A percentile compares a stretch with the other conserved stretches of the same genome.
Evolutionary conservation across 2,329 filamentous ascomycete species (phyloP).

Genomic region (Scopulariopsis brevicaulis): DNA sequence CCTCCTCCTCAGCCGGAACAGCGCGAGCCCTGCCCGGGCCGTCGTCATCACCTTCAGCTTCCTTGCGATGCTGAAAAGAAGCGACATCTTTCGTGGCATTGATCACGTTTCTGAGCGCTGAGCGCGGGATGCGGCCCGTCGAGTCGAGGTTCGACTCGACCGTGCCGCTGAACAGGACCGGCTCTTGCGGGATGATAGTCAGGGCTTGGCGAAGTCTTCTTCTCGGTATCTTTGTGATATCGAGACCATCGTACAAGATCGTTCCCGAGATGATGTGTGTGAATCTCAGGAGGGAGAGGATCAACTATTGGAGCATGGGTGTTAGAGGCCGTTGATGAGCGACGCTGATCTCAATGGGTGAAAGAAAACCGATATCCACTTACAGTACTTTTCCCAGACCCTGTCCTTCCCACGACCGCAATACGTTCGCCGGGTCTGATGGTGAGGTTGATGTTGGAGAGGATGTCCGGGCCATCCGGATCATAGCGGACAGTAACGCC

Average conservation of each 20-base stretch:
- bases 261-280: constrained; percentile 27
- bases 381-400: constrained; percentile 66
- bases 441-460: constrained; percentile 27
- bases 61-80: constrained; percentile 21
- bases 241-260: constrained; percentile 32
- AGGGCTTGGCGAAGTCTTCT: constrained; percentile 30
- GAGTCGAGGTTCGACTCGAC: constrained; percentile 44
- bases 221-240: constrained; percentile 29
- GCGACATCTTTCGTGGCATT: constrained; percentile 37
- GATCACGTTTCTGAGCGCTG: constrained; percentile 45
- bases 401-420: constrained; percentile 62
- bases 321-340: not conserved
- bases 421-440: constrained; percentile 53
- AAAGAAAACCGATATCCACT: constrained; percentile 8
- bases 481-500: constrained; percentile 25
- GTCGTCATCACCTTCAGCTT: constrained; percentile 3
- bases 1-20: not conserved
- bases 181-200: constrained; percentile 37
- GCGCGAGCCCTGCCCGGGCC: constrained; percentile 13
- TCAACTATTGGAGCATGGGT: constrained; percentile 12
- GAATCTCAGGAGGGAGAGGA: constrained; percentile 33
- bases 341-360: not conserved
- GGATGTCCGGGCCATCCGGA: constrained; percentile 22
- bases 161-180: constrained; percentile 32
- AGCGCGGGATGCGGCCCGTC: constrained; percentile 33